Evolutionary conservation across 2,329 filamentous ascomycete genomes (phyloP).

Genomic region (Diplodia scrobiculata): DNA sequence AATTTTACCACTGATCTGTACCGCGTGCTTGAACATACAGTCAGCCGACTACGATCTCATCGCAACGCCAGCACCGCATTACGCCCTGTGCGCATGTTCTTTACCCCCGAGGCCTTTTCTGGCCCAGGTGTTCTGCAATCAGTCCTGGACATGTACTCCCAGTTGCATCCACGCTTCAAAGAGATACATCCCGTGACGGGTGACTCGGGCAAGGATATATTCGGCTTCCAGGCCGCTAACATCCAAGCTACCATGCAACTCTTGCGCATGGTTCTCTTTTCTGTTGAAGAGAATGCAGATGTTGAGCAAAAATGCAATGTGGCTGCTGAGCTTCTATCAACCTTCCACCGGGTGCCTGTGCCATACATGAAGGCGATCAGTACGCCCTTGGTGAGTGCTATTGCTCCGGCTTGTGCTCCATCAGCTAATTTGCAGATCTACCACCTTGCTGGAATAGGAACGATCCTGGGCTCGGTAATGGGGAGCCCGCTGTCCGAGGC

Average conservation of each 20-base stretch:
- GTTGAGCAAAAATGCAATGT: constrained; percentile 52
- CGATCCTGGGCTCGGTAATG: constrained; percentile 54
- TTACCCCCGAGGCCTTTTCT: constrained; percentile 32
- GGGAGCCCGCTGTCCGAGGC: constrained; percentile 49
- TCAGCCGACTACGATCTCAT: constrained; percentile 37
- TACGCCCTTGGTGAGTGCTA: constrained; percentile 44
- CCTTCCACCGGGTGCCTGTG: constrained; percentile 49
- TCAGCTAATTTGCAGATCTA: constrained; percentile 39
- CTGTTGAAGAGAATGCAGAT: constrained; percentile 39
- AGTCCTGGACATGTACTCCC: constrained; percentile 37
- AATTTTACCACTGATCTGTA: constrained; percentile 62
- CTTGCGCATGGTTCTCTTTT: constrained; percentile 53
- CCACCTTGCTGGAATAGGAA: constrained; percentile 54
- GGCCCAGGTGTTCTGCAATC: constrained; percentile 37
- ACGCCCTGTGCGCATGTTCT: constrained; percentile 29
- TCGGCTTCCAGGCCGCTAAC: constrained; percentile 56
- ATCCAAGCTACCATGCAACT: constrained; percentile 54
- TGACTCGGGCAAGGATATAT: constrained; percentile 45
- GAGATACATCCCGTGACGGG: constrained; percentile 36
- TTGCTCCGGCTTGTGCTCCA: neutral
- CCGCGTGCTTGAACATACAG: constrained; percentile 57
- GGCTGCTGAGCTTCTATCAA: constrained; percentile 49
- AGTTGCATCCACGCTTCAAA: constrained; percentile 39
- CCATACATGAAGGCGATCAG: constrained; percentile 54
- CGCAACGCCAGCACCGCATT: constrained; percentile 2